Evolutionary conservation across 2,329 filamentous ascomycete species (phyloP), one percentile per base, ranked within the genome.

Genomic region (Exophiala xenobiotica): DNA sequence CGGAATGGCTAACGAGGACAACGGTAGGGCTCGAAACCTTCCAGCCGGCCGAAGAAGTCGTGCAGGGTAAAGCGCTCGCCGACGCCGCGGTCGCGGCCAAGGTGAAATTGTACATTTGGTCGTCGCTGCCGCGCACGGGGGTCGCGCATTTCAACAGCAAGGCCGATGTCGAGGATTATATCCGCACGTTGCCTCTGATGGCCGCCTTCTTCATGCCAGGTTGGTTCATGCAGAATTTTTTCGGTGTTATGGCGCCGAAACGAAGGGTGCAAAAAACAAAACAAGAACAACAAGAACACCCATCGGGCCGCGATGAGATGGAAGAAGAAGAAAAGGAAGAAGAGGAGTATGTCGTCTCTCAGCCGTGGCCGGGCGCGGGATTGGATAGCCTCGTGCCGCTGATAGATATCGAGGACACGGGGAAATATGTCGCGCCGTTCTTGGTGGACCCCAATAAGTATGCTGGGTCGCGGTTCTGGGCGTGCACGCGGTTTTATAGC

Each of bases 131-230:
- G 22, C 37, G 37, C 20, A 39, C 20, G 4, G 37, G 37, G 6
- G 5, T 20, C 6, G 50, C 56, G 2, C 66, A 68, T 46, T 75
- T 75, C 45, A 71, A 75, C 51, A 60, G 58, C 38, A 75, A 74
- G 54, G 69, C 68, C 26, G 58, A 67, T n/a, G 54, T 69, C 22
- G 70, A 71, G 53, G 35, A 57, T 31, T 72, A 72, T 53, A 69
- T 72, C 42, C 65, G 67, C 7, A 64, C 58, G 26, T 46, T 46
- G 8, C 59, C 61, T 3, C 50, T 72, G 26, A 59, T 63, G 14
- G 67, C 65, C 33, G 68, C 71, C 2, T 76, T 75, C 51, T 65
- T 71, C 19, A 61, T 69, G 11, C 64, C 69, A 0, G 73, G 70
- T 0, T 69, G 62, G 40, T 76, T 71, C 61, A 74, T 76, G 68